A percentile compares a stretch with the other conserved stretches of the same genome.
These are phyloP conservation scores for Aspergillus bridgeri DNA, from an alignment of 495 filamentous ascomycete species.

Conservation along the genomic window DNA sequence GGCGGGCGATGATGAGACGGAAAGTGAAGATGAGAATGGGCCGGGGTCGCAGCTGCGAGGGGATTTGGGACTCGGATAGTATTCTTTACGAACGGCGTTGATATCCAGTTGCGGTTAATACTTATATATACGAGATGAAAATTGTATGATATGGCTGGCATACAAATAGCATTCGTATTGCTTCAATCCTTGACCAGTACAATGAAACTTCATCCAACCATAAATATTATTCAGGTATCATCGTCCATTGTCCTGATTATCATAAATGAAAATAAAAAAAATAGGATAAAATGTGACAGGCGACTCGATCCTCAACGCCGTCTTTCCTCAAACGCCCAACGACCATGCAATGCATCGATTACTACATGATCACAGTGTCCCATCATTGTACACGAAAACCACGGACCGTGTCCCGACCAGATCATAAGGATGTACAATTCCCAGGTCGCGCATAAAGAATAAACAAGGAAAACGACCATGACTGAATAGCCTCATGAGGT, in stretches of 20 bases:
- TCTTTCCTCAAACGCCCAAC: neutral
- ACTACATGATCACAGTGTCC: neutral
- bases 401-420: neutral
- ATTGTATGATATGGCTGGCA: too few relatives aligned
- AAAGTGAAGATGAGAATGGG: conserved; percentile 41
- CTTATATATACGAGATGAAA: too few relatives aligned
- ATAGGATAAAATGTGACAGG: neutral
- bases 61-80: conserved; percentile 39
- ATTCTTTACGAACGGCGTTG: too few relatives aligned
- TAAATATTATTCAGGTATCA: too few relatives aligned
- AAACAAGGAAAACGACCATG: too few relatives aligned
- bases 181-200: neutral
- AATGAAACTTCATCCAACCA: too few relatives aligned
- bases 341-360: neutral
- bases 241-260: too few relatives aligned
- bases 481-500: too few relatives aligned
- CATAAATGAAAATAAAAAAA: neutral
- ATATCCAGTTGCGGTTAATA: too few relatives aligned
- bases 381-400: neutral
- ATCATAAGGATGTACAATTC: neutral
- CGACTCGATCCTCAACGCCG: neutral
- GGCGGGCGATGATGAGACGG: conserved; percentile 37
- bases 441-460: neutral
- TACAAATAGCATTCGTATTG: too few relatives aligned
- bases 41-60: conserved; percentile 42